Base-by-base conservation (phyloP, 805 yeast genomes). In the Sugiyamaella smithiae region DNA sequence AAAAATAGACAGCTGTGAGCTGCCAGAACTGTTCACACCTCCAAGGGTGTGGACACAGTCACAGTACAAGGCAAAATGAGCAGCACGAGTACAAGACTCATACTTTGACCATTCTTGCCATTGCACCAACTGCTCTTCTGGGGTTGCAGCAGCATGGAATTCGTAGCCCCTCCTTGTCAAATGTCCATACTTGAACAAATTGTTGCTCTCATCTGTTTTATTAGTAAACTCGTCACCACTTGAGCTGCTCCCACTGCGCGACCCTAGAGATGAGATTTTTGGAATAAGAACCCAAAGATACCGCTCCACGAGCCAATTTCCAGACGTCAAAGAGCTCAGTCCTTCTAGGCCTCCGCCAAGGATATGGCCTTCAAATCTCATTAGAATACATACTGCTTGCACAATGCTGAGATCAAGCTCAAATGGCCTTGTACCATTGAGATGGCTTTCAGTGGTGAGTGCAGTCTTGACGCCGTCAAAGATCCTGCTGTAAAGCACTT, bases 101-200 rank as follows among this genome's bases (percentile, higher is more conserved):
- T 69, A 71, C 20, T 62, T 49, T 2, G 71, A 64, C 82, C 82
- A 77, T 17, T 69, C 66, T 6, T 57, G 50, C 82, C 82, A 77
- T 38, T 64, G 67, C n/a, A 50, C 36, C 12, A 56, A 49, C 5
- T 46, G 54, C n/a, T 61, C 63, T 6, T 54, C 65, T 9, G 61
- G 59, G 25, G 57, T 24, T 3, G 31, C 14, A 4, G 25, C 52
- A 40, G 57, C 43, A 17, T 16, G 58, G 51, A 64, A 56, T 24
- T 46, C 43, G 43, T 60, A 64, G 20, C 64, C 64, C 25, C 56
- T 59, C 2, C 33, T 43, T 22, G 53, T 45, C 4, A 57, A 29
- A 4, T 59, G 49, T 6, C 65, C 65, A 56, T 57, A 59, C 19
- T 54, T 52, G n/a, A 62, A 64, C 43, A 51, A 9, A 4, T 14